phyloP scores from a whole-genome alignment of 2,329 filamentous ascomycete species.

The Tricladium varicosporioides region DNA sequence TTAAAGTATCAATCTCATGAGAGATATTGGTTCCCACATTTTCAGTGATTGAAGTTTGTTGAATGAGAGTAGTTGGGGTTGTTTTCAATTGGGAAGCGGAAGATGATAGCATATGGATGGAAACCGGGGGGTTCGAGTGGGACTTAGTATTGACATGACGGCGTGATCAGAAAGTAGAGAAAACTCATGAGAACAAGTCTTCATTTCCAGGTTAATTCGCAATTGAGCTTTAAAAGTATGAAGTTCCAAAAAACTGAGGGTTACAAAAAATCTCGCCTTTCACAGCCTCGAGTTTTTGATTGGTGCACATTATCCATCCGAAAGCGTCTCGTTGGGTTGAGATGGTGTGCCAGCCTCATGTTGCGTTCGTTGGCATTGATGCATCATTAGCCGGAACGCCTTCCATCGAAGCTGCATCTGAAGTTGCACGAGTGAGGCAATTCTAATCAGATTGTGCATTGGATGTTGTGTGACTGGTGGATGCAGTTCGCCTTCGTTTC shows the following conservation, averaged over 20 bases:
- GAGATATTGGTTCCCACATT: not conserved
- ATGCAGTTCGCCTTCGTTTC: too few species aligned
- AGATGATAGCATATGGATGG: not conserved
- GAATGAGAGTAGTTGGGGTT: not conserved
- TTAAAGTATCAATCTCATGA: not conserved
- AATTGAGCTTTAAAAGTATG: not conserved
- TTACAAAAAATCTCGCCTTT: not conserved
- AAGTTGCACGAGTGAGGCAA: too few species aligned
- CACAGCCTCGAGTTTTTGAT: constrained; percentile 11
- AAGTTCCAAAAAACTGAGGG: not conserved
- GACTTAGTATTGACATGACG: not conserved
- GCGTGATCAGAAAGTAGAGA: not conserved
- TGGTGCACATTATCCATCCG: constrained; percentile 2
- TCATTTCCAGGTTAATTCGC: not conserved
- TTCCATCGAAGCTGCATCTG: too few species aligned
- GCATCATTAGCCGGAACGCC: not conserved
- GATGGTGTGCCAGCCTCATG: constrained; percentile 3
- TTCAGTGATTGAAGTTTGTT: not conserved
- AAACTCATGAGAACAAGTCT: not conserved
- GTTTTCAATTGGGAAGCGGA: not conserved
- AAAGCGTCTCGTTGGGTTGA: constrained; percentile 12
- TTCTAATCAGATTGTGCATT: too few species aligned
- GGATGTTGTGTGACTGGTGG: too few species aligned
- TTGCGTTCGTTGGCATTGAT: constrained; percentile 14
- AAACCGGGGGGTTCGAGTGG: not conserved